These are phyloP conservation scores for Cinchona pubescens DNA, from an alignment of 257 asterid genomes.

Conservation along the genomic window DNA sequence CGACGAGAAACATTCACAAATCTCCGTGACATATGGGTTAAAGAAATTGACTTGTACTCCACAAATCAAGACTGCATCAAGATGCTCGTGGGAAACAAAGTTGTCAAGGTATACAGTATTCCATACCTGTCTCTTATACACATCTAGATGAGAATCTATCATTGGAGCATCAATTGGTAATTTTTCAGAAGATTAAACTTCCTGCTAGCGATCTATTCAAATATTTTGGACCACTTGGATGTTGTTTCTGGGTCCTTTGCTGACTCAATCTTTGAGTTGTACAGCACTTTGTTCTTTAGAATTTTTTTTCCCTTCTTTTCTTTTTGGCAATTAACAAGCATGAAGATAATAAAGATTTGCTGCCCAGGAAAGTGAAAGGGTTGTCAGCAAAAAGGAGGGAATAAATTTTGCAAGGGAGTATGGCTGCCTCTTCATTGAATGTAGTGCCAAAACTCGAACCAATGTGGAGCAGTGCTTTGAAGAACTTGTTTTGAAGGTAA, in stretches of 20 bases:
- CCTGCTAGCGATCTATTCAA: not conserved
- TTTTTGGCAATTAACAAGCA: not conserved
- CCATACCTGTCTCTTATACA: too few relatives aligned
- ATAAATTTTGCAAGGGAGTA: constrained; percentile 80
- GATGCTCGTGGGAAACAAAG: constrained; percentile 97
- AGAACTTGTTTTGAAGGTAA: constrained; percentile 85
- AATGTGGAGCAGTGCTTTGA: constrained; percentile 97
- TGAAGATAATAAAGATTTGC: not conserved
- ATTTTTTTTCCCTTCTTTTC: too few relatives aligned
- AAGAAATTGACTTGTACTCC: constrained; percentile 81
- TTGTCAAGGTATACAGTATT: constrained; percentile 93
- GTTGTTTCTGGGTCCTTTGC: not conserved
- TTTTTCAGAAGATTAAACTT: not conserved
- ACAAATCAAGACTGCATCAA: constrained; percentile 87
- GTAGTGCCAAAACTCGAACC: constrained; percentile 89
- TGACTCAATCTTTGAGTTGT: not conserved
- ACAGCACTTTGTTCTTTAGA: not conserved
- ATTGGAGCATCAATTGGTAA: not conserved
- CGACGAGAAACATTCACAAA: constrained; percentile 81
- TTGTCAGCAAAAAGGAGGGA: constrained; percentile 87
- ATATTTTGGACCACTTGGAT: not conserved
- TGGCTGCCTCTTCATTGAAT: constrained; percentile 90
- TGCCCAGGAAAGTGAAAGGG: constrained; percentile 76
- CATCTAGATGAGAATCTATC: not conserved
- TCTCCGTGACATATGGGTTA: constrained; percentile 88